These are phyloP conservation scores for Solanum sparsipilum DNA, from an alignment of 257 asterid species.

Conservation along the genomic window DNA sequence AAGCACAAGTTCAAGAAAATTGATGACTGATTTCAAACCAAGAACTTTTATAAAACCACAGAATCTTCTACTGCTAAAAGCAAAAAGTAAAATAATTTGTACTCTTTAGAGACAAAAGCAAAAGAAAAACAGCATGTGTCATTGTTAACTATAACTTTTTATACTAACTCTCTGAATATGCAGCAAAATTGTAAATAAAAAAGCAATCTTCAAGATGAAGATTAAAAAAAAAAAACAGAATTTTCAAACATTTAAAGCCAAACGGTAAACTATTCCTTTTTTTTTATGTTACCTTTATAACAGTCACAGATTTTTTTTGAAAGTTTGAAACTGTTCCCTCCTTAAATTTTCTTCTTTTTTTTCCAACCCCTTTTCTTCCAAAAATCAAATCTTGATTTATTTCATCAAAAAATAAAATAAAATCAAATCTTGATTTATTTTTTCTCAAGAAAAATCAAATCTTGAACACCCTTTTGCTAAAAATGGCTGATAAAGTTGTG, in stretches of 20 bases:
- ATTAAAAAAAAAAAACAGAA: background rate
- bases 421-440: background rate
- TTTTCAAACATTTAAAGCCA: slow-evolving; percentile 9
- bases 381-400: background rate
- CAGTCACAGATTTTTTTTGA: slow-evolving; percentile 32
- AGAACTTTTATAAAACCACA: background rate
- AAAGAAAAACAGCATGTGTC: slow-evolving; percentile 19
- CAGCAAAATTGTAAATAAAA: slow-evolving; percentile 18
- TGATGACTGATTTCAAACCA: background rate
- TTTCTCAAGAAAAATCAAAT: background rate
- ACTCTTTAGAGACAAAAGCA: slow-evolving; percentile 5
- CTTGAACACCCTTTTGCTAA: background rate
- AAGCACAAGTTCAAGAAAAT: background rate
- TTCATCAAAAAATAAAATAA: background rate
- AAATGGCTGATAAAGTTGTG: background rate
- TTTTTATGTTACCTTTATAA: slow-evolving; percentile 27
- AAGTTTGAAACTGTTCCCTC: slow-evolving; percentile 44
- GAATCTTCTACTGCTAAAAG: background rate
- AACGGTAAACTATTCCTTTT: slow-evolving; percentile 14
- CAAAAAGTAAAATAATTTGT: background rate
- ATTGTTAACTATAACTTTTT: slow-evolving; percentile 10
- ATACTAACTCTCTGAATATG: slow-evolving; percentile 22
- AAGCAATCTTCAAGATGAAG: background rate
- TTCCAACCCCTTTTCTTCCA: background rate
- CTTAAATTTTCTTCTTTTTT: slow-evolving; percentile 4